A percentile compares a stretch with the other conserved stretches of the same genome.
Conservation (phyloP, 2,329 filamentous ascomycete genomes). For the Pseudogymnoascus sp. region DNA sequence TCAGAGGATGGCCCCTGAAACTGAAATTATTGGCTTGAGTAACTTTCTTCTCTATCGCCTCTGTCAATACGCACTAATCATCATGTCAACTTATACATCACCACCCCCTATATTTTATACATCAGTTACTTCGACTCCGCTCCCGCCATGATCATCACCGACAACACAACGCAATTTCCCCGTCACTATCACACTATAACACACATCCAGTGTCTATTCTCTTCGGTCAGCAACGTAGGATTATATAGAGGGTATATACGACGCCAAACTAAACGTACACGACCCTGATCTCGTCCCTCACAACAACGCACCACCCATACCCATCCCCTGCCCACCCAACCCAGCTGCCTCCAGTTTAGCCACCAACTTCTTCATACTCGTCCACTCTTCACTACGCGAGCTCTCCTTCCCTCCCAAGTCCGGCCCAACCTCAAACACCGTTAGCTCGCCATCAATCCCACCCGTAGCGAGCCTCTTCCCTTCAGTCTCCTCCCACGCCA, state of each 20-base stretch:
- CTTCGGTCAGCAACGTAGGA: neutral
- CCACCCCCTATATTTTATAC: neutral
- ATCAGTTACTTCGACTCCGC: neutral
- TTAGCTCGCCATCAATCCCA: conserved; percentile 83
- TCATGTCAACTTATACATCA: neutral
- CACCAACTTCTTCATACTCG: conserved; percentile 82
- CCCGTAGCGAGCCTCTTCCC: conserved; percentile 82
- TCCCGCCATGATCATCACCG: neutral
- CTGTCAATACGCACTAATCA: too few species aligned
- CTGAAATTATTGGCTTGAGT: neutral
- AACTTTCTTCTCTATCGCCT: neutral
- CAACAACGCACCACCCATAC: neutral
- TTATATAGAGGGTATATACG: conserved; percentile 9
- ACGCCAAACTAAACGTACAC: conserved; percentile 8
- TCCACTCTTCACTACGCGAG: conserved; percentile 83
- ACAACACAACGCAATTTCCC: neutral
- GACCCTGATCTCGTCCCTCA: neutral
- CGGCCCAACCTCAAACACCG: conserved; percentile 82
- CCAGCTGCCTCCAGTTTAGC: conserved; percentile 55
- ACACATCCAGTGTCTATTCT: neutral
- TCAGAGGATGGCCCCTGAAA: too few species aligned
- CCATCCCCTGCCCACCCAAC: conserved; percentile 11
- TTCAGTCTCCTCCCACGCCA: conserved; percentile 87
- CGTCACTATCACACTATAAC: neutral
- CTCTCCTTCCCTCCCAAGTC: conserved; percentile 78